Percentiles rank a stretch among this genome's conserved stretches.
These are phyloP conservation scores for Thinopyrum obtusiflorum DNA, from an alignment of 202 grass and related monocot species.

Conservation along the genomic window DNA sequence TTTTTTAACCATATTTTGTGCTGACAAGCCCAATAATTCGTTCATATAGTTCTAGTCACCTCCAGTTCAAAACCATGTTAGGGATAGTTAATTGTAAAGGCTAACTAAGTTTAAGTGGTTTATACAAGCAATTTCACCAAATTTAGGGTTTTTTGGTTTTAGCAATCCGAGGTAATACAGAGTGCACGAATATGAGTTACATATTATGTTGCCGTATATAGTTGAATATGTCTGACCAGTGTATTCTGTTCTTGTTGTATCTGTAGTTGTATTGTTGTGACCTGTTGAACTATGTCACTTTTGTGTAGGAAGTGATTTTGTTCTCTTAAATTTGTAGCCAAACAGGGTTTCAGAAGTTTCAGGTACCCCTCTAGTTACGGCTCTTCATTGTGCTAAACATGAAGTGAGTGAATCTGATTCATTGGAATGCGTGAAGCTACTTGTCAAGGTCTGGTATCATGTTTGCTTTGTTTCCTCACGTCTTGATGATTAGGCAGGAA, in stretches of 20 bases:
- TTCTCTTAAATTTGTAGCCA: slow-evolving; percentile 19
- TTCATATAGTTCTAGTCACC: not conserved
- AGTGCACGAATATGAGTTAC: not conserved
- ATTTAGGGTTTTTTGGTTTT: not conserved
- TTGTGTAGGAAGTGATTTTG: not conserved
- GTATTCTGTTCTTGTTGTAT: not conserved
- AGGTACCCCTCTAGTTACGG: slow-evolving; percentile 10
- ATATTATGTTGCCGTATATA: not conserved
- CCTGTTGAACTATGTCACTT: slow-evolving; percentile 10
- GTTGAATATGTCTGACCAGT: not conserved
- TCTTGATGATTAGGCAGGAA: not conserved
- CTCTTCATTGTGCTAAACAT: slow-evolving; percentile 22
- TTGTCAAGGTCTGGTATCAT: not conserved
- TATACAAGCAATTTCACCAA: not conserved
- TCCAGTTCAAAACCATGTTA: not conserved
- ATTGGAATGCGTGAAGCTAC: slow-evolving; percentile 22
- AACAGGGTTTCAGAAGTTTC: slow-evolving; percentile 19
- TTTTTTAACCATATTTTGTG: not conserved
- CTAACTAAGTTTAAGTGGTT: not conserved
- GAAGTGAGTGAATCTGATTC: slow-evolving; percentile 19
- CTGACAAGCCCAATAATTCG: not conserved
- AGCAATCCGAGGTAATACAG: not conserved
- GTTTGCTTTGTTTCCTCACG: not conserved
- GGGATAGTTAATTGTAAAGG: not conserved
- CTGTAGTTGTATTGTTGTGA: not conserved